Evolutionary conservation across 768 basidiomycete species (phyloP).

Genomic region (Plicaturopsis crispa): DNA sequence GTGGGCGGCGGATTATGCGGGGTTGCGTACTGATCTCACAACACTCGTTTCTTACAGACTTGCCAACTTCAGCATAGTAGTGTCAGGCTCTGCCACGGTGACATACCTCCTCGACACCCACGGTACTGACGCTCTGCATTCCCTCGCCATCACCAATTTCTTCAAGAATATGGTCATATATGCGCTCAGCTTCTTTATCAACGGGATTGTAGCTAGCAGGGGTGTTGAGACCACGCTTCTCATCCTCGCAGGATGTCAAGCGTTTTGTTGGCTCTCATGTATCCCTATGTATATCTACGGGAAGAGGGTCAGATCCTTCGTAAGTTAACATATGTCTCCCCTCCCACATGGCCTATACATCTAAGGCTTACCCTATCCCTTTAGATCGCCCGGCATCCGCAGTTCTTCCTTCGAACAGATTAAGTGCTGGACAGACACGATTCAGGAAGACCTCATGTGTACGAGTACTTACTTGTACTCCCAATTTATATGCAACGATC

Average conservation of each 20-base stretch:
- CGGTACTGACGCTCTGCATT: constrained; percentile 30
- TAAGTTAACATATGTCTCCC: too few species aligned
- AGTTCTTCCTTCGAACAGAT: not conserved
- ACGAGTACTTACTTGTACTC: too few species aligned
- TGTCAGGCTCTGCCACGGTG: constrained; percentile 32
- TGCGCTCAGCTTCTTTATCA: constrained; percentile 35
- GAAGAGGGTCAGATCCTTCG: constrained; percentile 33
- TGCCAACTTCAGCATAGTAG: constrained; percentile 36
- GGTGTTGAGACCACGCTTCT: constrained; percentile 32
- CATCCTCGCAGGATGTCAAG: constrained; percentile 31
- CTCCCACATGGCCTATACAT: too few species aligned
- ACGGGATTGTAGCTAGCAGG: constrained; percentile 28
- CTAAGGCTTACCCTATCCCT: too few species aligned
- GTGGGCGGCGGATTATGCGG: too few species aligned
- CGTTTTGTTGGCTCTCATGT: constrained; percentile 31
- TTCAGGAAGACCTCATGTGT: too few species aligned
- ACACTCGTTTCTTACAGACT: constrained; percentile 17
- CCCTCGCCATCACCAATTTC: constrained; percentile 35
- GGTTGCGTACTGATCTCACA: not conserved
- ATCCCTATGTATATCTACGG: constrained; percentile 38
- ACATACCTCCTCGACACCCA: constrained; percentile 41
- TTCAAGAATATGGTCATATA: constrained; percentile 38
- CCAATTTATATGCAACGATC: too few species aligned
- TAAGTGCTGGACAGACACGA: too few species aligned
- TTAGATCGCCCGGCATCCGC: constrained; percentile 1